Conservation (phyloP, 371 early-diverging fungal species). For the Circinella umbellata region DNA sequence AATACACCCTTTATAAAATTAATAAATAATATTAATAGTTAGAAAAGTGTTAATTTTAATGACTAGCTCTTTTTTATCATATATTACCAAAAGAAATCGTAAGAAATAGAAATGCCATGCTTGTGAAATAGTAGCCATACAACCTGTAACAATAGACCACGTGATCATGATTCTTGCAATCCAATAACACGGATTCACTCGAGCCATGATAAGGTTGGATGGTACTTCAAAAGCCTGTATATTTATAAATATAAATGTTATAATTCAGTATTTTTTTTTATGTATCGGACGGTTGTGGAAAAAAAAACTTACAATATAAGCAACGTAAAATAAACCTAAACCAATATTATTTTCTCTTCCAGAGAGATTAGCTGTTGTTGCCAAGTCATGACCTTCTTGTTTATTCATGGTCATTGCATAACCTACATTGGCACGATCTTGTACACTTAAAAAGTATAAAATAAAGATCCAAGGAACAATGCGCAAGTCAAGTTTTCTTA, state of each 20-base stretch:
- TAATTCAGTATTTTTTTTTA: too few species aligned
- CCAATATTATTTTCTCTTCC: slow-evolving; percentile 51
- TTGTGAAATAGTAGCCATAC: slow-evolving; percentile 49
- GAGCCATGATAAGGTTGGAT: slow-evolving; percentile 54
- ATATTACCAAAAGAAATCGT: slow-evolving; percentile 44
- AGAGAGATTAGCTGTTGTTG: slow-evolving; percentile 38
- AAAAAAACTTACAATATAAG: slow-evolving; percentile 47
- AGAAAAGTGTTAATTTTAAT: not conserved
- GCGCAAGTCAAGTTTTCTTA: slow-evolving; percentile 52
- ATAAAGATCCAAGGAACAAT: slow-evolving; percentile 58
- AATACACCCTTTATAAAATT: slow-evolving; percentile 38
- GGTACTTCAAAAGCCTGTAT: slow-evolving; percentile 52
- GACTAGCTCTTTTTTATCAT: too few species aligned
- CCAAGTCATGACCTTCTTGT: slow-evolving; percentile 42
- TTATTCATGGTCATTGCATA: slow-evolving; percentile 59
- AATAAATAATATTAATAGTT: not conserved
- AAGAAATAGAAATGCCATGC: slow-evolving; percentile 57
- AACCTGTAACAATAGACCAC: slow-evolving; percentile 54
- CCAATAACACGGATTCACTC: slow-evolving; percentile 52
- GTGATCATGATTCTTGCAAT: slow-evolving; percentile 58
- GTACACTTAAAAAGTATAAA: slow-evolving; percentile 51
- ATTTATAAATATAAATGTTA: not conserved
- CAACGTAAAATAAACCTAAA: slow-evolving; percentile 52
- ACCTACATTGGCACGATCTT: slow-evolving; percentile 57
- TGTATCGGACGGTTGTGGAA: too few species aligned